Evolutionary conservation across 2,329 filamentous ascomycete genomes (phyloP), one percentile per base, ranked within the genome.

Genomic region (Ophiostoma montium): DNA sequence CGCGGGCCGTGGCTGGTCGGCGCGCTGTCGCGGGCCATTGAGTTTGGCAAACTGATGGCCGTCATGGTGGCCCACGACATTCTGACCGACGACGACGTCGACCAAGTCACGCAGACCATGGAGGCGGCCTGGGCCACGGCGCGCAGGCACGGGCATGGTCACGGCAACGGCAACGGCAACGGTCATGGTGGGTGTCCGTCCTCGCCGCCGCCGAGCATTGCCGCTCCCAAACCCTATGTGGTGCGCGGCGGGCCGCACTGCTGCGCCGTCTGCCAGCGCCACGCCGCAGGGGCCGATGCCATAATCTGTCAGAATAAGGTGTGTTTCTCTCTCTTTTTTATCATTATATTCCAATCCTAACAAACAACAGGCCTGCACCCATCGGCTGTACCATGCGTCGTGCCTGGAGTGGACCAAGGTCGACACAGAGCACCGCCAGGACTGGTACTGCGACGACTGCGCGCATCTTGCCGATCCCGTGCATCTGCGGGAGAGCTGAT

Each of bases 41-140:
- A 79, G 57, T 76, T 76, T 52, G 69, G 70, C 42, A 76, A 76
- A 55, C 75, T 78, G 55, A 57, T 70, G 15, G 67, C 67, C 35
- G 69, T 74, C 46, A 63, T 79, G 45, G 63, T 76, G 35, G 69
- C 70, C 2, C 64, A 72, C 38, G 64, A 71, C 48, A 63, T 69
- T 5, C 58, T 79, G 23, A 61, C 67, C 5, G 70, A 74, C 42
- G 54, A 63, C 3, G 67, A 63, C 19, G 61, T 77, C 16, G 53
- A 56, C 31, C 57, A 67, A 9, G 64, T 78, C 47, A 67, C 70
- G 21, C 61, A 66, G 13, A 33, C 46, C 5, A 13, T 56, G 9
- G 38, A 50, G 15, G 23, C 18, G 1, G 69, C 67, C 52, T 59
- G 56, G 57, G 58, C 46, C 2, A 18, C 19, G 32, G 44, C 44